Base-by-base conservation (phyloP, 306 rosid species). In the Vicia sativa region DNA sequence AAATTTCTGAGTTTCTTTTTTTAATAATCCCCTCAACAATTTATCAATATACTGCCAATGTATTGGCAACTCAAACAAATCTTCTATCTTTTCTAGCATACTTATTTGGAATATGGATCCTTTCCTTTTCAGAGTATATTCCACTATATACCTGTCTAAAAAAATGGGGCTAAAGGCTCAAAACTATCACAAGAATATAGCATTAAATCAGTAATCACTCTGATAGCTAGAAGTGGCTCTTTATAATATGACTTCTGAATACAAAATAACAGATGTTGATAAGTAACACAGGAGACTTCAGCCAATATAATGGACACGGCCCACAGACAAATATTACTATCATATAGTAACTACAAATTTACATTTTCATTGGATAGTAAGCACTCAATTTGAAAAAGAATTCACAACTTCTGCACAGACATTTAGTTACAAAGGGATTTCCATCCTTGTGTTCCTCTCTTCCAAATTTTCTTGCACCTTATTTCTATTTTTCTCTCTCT, bases 11-110 rank as follows among this genome's bases (percentile, higher is more conserved):
- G 42, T 62, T 29, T 39, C 19, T 49, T 1, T 48, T 72, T 37
- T 50, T 7, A 13, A 7, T 6, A 50, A 61, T 69, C 43, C 29
- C 59, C 50, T 29, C 7, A 62, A 61, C 11, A 60, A 21, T 7
- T 62, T 16, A 19, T 62, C 6, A 49, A 21, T 9, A 9, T 0
- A 23, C 12, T 14, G 6, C 56, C 41, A 23, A 53, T 8, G 3
- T 21, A 23, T 42, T 41, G 8, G 35, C 15, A 56, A 16, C 25
- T 38, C 29, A 25, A 28, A 35, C 28, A 61, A 8, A 25, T 39
- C 48, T 49, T 50, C 23, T 52, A 60, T 9, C 48, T 54, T 73
- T 53, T 12, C 61, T 46, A 73, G 77, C 57, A 54, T 42, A 7
- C 35, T 21, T 26, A 73, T 29, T 13, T 6, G 67, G 41, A 62